phyloP scores from a whole-genome alignment of 176 grass and related monocot species.

The Phragmites australis region DNA sequence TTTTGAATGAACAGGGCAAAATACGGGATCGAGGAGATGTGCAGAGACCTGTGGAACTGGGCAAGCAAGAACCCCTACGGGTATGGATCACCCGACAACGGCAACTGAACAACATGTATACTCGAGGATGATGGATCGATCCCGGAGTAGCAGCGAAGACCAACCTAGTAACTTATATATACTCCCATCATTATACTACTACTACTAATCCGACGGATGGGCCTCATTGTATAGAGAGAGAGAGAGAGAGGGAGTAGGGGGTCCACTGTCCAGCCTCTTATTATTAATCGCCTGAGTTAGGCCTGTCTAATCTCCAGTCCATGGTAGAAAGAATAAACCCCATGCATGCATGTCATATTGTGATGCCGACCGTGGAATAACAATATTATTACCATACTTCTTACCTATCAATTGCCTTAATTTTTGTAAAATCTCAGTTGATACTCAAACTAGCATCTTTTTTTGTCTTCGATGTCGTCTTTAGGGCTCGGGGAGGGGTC shows the following conservation, averaged over 20 bases:
- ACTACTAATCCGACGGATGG: not conserved
- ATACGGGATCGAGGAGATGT: slow-evolving; percentile 88
- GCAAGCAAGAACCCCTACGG: slow-evolving; percentile 91
- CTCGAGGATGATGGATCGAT: no score
- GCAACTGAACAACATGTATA: no score
- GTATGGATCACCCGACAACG: slow-evolving; percentile 46
- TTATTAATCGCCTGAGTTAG: not conserved
- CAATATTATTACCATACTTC: no score
- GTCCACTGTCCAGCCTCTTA: not conserved
- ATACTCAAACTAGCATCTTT: no score
- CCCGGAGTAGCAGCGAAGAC: not conserved
- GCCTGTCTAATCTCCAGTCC: not conserved
- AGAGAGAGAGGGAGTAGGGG: not conserved
- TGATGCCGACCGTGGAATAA: not conserved
- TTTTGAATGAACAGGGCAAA: no score
- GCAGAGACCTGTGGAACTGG: slow-evolving; percentile 95
- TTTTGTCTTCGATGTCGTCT: no score
- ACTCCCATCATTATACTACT: no score
- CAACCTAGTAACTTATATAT: not conserved
- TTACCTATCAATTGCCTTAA: no score
- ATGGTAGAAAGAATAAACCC: not conserved
- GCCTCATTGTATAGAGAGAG: slow-evolving; percentile 8
- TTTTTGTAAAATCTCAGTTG: no score
- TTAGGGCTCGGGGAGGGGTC: no score
- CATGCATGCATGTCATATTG: slow-evolving; percentile 14